Base-by-base conservation (phyloP, 768 basidiomycete species). In the Rhodotorula paludigena region DNA sequence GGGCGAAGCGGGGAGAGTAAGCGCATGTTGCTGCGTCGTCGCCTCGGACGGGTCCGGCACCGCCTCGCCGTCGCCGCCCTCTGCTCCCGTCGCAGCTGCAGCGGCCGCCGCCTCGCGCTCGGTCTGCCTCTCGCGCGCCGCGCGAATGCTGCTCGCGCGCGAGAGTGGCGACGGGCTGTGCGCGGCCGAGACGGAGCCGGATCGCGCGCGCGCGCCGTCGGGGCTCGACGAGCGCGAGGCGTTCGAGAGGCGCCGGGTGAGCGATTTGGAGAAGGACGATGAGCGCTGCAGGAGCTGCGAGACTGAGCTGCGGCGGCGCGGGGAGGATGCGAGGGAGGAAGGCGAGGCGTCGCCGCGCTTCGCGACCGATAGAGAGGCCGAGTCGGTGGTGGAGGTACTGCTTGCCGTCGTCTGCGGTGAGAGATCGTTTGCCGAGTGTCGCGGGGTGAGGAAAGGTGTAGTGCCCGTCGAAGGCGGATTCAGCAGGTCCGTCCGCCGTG, bases 41-140 rank as follows among this genome's bases (percentile, higher is more conserved):
- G n/a, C 25, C 47, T n/a, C n/a, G 28, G 47, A 20, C 45, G 23
- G 16, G 25, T 14, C 45, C 11, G 15, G 10, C 23, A 11, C 45
- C 6, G 2, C 45, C 23, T 47, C 45, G 45, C 45, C n/a, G 45
- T 47, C 45, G 45, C 45, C 45, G 18, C 41, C 39, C 21, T 23
- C 38, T 35, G 21, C 28, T 61, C 51, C 38, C 14, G 21, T 32
- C 49, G 36, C n/a, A 6, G 36, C 9, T 14, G 32, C n/a, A 42
- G 41, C 23, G 8, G 11, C 47, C 32, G n/a, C 55, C 28, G 18
- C 41, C 45, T 38, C 42, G 18, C 52, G 47, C 32, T 57, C 36
- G 48, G 23, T 36, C 30, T 41, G 68, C 60, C 51, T 63, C 66
- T 69, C 62, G 41, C 69, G 66, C 45, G 58, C 36, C 10, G 11